A percentile compares a stretch with the other conserved stretches of the same genome.
phyloP scores from a whole-genome alignment of 108 stramenopile genomes.

The Nannochloropsis salina region DNA sequence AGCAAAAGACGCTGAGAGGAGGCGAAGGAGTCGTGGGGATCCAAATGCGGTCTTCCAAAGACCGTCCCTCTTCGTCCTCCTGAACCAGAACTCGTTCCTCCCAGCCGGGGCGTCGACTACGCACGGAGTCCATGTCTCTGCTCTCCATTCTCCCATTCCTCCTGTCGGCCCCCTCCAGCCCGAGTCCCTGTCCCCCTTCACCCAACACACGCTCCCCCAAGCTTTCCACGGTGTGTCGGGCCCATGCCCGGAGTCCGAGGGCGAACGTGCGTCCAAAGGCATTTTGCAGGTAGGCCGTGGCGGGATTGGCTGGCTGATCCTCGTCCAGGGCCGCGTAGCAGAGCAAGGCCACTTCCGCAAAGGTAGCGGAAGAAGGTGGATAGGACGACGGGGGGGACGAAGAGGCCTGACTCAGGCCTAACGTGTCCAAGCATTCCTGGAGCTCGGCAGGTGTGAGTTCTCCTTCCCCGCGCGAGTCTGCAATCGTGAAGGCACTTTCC shows the following conservation, averaged over 20 bases:
- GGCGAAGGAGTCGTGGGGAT: neutral
- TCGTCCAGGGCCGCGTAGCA: neutral
- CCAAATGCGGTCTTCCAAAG: neutral
- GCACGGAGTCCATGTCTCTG: neutral
- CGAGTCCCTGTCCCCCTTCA: neutral
- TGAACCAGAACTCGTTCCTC: neutral
- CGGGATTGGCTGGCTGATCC: neutral
- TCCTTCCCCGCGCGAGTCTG: neutral
- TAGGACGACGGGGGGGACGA: neutral
- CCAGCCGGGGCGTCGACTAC: neutral
- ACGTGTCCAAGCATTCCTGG: conserved; percentile 9
- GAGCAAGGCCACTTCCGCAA: conserved; percentile 3
- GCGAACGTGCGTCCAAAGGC: neutral
- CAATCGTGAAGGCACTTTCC: conserved; percentile 3
- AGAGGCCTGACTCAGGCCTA: neutral
- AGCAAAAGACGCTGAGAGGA: neutral
- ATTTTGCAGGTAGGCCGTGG: neutral
- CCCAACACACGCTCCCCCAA: neutral
- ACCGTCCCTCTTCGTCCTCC: neutral
- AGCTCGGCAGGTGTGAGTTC: conserved; percentile 7
- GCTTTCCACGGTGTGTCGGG: neutral
- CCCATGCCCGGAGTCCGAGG: neutral
- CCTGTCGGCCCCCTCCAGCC: neutral
- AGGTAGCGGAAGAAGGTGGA: neutral
- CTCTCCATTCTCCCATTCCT: too few relatives aligned